phyloP scores from a whole-genome alignment of 768 basidiomycete genomes.

The Kwoniella bestiolae region DNA sequence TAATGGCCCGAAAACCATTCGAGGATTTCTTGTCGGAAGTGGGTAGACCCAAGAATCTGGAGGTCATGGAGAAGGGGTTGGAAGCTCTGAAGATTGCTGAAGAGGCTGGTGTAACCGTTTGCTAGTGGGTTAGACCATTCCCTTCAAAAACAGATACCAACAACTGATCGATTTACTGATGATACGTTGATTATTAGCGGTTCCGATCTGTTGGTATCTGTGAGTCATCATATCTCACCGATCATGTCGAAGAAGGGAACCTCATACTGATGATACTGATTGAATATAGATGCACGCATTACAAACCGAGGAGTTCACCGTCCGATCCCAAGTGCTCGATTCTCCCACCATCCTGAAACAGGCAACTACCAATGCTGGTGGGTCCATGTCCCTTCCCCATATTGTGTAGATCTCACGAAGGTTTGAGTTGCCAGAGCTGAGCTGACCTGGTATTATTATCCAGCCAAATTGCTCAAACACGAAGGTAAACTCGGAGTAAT shows the following conservation, averaged over 20 bases:
- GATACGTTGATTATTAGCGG: conserved; percentile 30
- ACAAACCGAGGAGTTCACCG: conserved; percentile 65
- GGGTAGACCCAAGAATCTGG: conserved; percentile 59
- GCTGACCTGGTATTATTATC: no score
- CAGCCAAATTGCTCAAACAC: conserved; percentile 58
- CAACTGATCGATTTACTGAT: background rate
- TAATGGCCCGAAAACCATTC: conserved; percentile 61
- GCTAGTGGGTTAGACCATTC: conserved; percentile 31
- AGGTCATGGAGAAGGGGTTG: conserved; percentile 60
- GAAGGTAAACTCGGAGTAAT: conserved; percentile 58
- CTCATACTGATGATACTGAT: background rate
- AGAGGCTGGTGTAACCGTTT: conserved; percentile 60
- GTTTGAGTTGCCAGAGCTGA: background rate
- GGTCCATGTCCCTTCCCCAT: conserved; percentile 4
- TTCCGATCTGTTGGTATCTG: conserved; percentile 60
- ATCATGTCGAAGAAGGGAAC: background rate
- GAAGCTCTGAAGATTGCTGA: conserved; percentile 60
- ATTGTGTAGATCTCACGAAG: background rate
- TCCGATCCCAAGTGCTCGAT: conserved; percentile 58
- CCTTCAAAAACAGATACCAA: no score
- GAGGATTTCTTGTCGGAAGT: conserved; percentile 59
- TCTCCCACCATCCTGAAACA: conserved; percentile 59
- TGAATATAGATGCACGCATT: conserved; percentile 65
- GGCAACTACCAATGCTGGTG: conserved; percentile 59
- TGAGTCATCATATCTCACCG: background rate